Percentiles rank a stretch among this genome's conserved stretches.
These are phyloP conservation scores for Hymenoscyphus infarciens DNA, from an alignment of 2,329 filamentous ascomycete species.

Conservation along the genomic window DNA sequence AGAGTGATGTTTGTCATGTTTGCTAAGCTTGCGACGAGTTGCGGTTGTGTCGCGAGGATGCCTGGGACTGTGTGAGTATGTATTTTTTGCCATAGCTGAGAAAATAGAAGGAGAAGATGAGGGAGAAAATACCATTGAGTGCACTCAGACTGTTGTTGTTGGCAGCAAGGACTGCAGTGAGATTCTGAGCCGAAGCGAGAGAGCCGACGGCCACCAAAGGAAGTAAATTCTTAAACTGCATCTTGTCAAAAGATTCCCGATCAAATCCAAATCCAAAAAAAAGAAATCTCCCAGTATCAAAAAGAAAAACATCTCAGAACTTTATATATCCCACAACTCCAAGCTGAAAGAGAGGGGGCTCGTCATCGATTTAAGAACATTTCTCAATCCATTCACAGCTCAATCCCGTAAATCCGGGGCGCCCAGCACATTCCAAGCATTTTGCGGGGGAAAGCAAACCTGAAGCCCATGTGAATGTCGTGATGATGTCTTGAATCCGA, in stretches of 20 bases:
- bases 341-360: no score
- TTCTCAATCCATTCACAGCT: no score
- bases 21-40: constrained; percentile 38
- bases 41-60: constrained; percentile 38
- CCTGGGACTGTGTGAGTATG: constrained; percentile 24
- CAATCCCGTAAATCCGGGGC: no score
- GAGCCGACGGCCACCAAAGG: constrained; percentile 18
- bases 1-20: constrained; percentile 50
- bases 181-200: constrained; percentile 18
- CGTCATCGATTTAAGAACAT: no score
- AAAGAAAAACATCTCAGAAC: no score
- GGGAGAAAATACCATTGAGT: constrained; percentile 14
- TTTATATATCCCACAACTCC: no score
- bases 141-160: constrained; percentile 19
- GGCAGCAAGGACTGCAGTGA: constrained; percentile 18
- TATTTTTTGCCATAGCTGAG: not conserved
- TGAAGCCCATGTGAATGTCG: no score
- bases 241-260: constrained; percentile 3
- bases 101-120: not conserved
- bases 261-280: no score
- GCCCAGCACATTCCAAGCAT: no score
- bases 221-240: constrained; percentile 23
- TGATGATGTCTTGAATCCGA: no score
- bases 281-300: no score
- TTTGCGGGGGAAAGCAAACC: no score